Evolutionary conservation across 495 filamentous ascomycete species (phyloP), one percentile per base, ranked within the genome.

Genomic region (Neurospora sp.): DNA sequence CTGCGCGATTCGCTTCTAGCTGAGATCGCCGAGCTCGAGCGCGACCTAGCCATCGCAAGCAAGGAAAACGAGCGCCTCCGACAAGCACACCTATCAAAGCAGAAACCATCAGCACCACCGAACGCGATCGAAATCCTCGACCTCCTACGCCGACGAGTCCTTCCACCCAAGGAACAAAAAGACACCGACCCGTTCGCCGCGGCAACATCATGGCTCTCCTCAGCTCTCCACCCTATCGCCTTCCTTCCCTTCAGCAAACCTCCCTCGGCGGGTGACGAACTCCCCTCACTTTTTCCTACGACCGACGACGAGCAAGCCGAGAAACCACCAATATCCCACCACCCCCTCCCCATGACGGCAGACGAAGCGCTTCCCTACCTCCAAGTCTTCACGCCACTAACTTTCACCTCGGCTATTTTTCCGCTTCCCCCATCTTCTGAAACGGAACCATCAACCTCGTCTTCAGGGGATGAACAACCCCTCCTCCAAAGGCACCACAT

Each of bases 281-380:
- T 71, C 73, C 28, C 73, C 72, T 19, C 31, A 74, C n/a, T 24
- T 74, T 59, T 72, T 76, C 43, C 11, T 66, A 8, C 43, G 42
- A 3, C 19, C 19, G 4, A 21, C 48, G 73, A 76, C 71, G 54
- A 78, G 1, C 71, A 76, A 1, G 73, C 81, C 24, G 72, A 80
- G 2, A 78, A 76, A 10, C 79, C 78, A 4, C 77, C 82, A 3
- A 77, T 82, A 24, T 89, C 88, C 1, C 86, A 90, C 76, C 82
- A 84, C 70, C 88, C 89, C 7, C 54, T 89, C 11, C 75, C 83
- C 15, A 83, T 90, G 76, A 77, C 81, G 0, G 80, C 82, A 15
- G 83, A 82, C 2, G 85, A 89, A 76, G 86, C 87, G 71, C 80
- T 90, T 3, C 87, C 88, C 8, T 89, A 85, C 76, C 84, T 90